Base-by-base conservation (phyloP, 192 early-diverging fungal species). In the Backusella mclennaniae region DNA sequence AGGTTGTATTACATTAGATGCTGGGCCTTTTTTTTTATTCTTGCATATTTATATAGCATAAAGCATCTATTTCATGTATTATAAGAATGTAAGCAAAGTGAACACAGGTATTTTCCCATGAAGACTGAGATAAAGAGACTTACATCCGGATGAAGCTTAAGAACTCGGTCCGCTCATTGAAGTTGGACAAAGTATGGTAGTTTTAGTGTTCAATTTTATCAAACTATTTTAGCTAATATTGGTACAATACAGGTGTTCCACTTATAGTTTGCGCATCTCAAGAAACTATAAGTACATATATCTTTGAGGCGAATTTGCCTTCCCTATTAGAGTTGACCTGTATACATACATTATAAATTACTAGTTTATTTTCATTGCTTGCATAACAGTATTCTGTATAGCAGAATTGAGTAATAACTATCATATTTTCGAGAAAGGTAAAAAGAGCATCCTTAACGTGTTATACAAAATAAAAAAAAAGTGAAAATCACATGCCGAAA, bases 401-500 rank as follows among this genome's bases (percentile, higher is more conserved):
- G 17, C 5, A 49, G 19, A 49, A 49, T n/a, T 15, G 6, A 6
- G 5, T 49, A 49, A 17, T 49, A 49, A n/a, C 46, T 17, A 49
- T 21, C 46, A 6, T 49, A 21, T 49, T 49, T 49, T 63, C 56
- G n/a, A 63, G 23, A 63, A 14, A 11, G n/a, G 56, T 7, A 63
- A 63, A 63, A 63, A 12, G 11, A 26, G 23, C 26, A 63, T 63
- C 56, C 29, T 9, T 29, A 63, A 29, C 56, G 29, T 63, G 56
- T 63, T 63, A 3, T 63, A 63, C 56, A 63, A 63, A 59, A n/a
- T 29, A 29, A 29, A 14, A 59, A 59, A 63, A 63, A 2, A 63
- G 26, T 63, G 56, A 63, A 63, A 63, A 63, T 63, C 56, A 63
- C 56, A 63, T 63, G 56, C 23, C 56, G 23, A 26, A 63, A 26